phyloP scores from a whole-genome alignment of 2,329 filamentous ascomycete species.

The Diaporthe citriasiana region DNA sequence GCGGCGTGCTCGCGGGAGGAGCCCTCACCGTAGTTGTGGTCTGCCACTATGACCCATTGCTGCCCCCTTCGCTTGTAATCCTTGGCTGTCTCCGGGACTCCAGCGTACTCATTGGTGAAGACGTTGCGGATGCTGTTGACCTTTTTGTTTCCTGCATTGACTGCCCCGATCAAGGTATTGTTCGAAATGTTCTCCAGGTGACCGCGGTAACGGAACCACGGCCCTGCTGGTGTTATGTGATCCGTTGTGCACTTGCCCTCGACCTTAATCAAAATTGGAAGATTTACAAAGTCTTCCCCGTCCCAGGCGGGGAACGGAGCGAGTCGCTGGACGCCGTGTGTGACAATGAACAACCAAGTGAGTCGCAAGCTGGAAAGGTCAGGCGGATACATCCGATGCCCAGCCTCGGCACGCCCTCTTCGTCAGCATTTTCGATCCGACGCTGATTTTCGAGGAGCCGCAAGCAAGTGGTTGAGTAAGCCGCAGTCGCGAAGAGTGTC shows the following conservation, averaged over 20 bases:
- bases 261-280: slow-evolving; percentile 96
- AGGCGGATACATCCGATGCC: background rate
- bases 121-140: slow-evolving; percentile 93
- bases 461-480: background rate
- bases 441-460: background rate
- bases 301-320: slow-evolving; percentile 93
- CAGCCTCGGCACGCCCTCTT: background rate
- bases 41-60: slow-evolving; percentile 95
- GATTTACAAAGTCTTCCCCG: slow-evolving; percentile 76
- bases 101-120: slow-evolving; percentile 75
- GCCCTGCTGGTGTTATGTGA: slow-evolving; percentile 96
- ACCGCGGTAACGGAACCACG: slow-evolving; percentile 99
- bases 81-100: slow-evolving; percentile 89
- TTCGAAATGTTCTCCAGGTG: slow-evolving; percentile 97
- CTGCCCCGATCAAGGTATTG: slow-evolving; percentile 96
- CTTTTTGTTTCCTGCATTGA: slow-evolving; percentile 92
- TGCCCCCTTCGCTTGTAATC: slow-evolving; percentile 82
- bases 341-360: too few relatives aligned
- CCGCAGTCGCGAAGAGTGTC: background rate
- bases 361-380: background rate
- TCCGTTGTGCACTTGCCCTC: slow-evolving; percentile 99
- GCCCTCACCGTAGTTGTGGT: slow-evolving; percentile 96
- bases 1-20: slow-evolving; percentile 89
- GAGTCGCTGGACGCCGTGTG: slow-evolving; percentile 88
- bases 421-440: background rate